Conservation (phyloP, 306 rosid species). For the Corylus avellana region DNA sequence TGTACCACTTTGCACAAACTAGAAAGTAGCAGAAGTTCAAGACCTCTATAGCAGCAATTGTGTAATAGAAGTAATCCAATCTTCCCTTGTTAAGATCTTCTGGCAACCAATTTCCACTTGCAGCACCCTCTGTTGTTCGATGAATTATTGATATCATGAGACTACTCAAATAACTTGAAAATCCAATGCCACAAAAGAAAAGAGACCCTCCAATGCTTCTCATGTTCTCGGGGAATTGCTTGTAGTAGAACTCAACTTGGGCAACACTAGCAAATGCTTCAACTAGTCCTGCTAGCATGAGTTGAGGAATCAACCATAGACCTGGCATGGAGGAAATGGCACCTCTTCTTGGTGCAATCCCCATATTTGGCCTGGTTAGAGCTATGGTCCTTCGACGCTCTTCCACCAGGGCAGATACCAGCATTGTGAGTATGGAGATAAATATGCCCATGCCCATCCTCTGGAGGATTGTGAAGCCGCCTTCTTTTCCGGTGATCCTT, state of each 20-base stretch:
- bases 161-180: conserved; percentile 65
- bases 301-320: conserved; percentile 73
- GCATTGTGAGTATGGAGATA: conserved; percentile 41
- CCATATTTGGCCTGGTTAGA: conserved; percentile 44
- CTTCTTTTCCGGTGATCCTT: conserved; percentile 53
- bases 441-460: conserved; percentile 73
- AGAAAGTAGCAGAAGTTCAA: conserved; percentile 64
- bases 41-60: conserved; percentile 50
- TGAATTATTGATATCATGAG: conserved; percentile 58
- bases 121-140: conserved; percentile 33
- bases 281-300: conserved; percentile 51
- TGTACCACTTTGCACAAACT: conserved; percentile 61
- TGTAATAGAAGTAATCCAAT: conserved; percentile 70
- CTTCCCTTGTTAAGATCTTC: conserved; percentile 90
- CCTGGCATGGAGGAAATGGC: conserved; percentile 78
- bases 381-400: conserved; percentile 50
- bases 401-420: conserved; percentile 64
- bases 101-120: conserved; percentile 65
- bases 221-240: conserved; percentile 93
- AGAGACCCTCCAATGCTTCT: conserved; percentile 79
- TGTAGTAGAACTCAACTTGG: conserved; percentile 75
- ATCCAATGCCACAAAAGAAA: conserved; percentile 64
- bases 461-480: conserved; percentile 77
- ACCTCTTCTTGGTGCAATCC: conserved; percentile 63
- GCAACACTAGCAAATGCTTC: conserved; percentile 63